Conservation (phyloP, 352 stramenopile genomes). For the Blastocystis sp. region DNA sequence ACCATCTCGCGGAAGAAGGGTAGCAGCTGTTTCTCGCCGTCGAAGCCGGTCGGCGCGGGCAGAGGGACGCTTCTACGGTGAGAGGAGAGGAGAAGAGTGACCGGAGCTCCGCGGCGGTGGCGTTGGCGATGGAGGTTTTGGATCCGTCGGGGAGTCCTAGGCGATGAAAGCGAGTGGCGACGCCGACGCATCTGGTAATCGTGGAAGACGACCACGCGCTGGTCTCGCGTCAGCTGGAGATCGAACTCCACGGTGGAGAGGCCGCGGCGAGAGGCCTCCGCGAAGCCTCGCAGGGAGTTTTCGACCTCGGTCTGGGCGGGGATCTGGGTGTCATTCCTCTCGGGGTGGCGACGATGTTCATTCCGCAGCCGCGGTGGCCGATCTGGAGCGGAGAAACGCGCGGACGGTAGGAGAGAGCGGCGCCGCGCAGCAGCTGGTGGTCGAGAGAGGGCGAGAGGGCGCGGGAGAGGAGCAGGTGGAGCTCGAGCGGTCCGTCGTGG, state of each 20-base stretch:
- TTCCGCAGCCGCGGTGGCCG: slow-evolving; percentile 27
- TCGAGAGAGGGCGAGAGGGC: neutral
- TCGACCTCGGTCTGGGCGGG: neutral
- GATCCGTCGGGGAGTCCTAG: neutral
- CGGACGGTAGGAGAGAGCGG: neutral
- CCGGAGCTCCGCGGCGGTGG: neutral
- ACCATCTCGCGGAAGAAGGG: slow-evolving; percentile 18
- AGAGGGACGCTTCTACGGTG: neutral
- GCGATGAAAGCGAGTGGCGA: neutral
- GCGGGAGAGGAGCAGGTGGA: neutral
- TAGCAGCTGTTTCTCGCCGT: neutral
- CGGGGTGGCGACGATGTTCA: neutral
- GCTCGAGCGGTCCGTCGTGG: neutral
- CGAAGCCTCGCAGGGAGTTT: slow-evolving; percentile 43
- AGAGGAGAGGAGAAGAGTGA: neutral
- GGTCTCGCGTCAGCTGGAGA: slow-evolving; percentile 47
- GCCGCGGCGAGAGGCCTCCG: neutral
- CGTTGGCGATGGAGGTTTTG: neutral
- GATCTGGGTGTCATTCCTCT: neutral
- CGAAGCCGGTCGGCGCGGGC: neutral
- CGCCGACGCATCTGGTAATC: slow-evolving; percentile 33
- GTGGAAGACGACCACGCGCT: slow-evolving; percentile 47
- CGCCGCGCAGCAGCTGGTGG: neutral
- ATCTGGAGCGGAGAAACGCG: neutral
- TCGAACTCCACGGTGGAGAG: slow-evolving; percentile 35